Conservation (phyloP, 1,284 basidiomycete genomes). For the Clitocybe nebularis region DNA sequence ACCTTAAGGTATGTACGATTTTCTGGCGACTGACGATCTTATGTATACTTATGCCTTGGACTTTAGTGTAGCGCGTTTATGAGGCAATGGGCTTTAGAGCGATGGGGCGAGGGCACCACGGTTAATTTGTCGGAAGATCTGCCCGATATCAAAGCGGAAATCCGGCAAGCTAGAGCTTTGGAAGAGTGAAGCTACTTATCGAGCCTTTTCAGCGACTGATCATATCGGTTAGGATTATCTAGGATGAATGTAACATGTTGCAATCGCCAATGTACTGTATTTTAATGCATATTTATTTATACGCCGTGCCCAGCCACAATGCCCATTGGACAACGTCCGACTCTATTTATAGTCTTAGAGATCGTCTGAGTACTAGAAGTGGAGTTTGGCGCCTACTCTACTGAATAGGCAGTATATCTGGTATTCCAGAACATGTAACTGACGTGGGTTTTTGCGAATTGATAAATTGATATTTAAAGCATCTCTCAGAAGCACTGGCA, state of each 20-base stretch:
- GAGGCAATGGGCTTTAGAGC: conserved; percentile 53
- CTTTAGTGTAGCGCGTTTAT: conserved; percentile 56
- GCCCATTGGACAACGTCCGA: too few relatives aligned
- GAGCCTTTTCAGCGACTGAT: background rate
- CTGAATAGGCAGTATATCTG: too few relatives aligned
- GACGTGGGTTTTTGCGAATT: too few relatives aligned
- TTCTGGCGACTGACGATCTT: background rate
- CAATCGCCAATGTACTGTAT: background rate
- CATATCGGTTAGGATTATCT: background rate
- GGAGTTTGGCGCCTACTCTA: too few relatives aligned
- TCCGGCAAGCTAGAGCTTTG: conserved; percentile 4
- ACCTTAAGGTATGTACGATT: conserved; percentile 62
- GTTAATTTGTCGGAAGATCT: conserved; percentile 44
- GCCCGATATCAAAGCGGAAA: conserved; percentile 36
- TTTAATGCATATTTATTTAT: conserved; percentile 2
- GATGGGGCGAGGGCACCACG: conserved; percentile 45
- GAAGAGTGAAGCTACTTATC: background rate
- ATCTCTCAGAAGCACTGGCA: too few relatives aligned
- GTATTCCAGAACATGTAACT: too few relatives aligned
- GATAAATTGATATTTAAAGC: too few relatives aligned
- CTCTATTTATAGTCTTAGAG: too few relatives aligned
- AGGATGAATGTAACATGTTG: background rate
- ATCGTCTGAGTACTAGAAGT: too few relatives aligned
- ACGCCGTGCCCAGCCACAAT: too few relatives aligned
- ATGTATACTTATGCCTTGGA: background rate